These are phyloP conservation scores for Cucumis cinereus DNA, from an alignment of 306 rosid genomes.

Conservation along the genomic window DNA sequence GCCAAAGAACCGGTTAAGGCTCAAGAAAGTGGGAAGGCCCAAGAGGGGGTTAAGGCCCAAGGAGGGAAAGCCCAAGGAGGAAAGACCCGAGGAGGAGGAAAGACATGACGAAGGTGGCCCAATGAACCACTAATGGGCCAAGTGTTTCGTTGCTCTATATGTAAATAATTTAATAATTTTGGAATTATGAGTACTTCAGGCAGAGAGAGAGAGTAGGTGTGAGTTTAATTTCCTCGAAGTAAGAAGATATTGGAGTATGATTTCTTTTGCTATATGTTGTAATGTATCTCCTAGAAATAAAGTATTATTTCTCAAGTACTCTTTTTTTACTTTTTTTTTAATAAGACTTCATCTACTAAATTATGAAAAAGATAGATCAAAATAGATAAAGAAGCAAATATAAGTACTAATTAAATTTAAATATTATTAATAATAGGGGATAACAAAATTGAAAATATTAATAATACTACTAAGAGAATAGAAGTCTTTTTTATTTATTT, in stretches of 20 bases:
- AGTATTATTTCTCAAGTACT: neutral
- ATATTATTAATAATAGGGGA: no score
- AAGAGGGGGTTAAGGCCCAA: neutral
- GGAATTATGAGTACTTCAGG: neutral
- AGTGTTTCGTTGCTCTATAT: neutral
- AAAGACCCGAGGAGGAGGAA: neutral
- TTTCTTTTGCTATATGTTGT: neutral
- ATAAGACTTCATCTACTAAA: no score
- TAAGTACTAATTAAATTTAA: no score
- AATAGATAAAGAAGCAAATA: no score
- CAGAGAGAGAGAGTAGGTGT: neutral
- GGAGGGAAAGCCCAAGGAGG: neutral
- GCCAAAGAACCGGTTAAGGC: neutral
- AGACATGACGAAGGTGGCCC: neutral
- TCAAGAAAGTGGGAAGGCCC: neutral
- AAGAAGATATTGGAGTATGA: neutral
- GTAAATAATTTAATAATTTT: slow-evolving; percentile 3
- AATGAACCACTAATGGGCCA: neutral
- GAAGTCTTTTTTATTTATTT: no score
- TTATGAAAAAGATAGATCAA: no score
- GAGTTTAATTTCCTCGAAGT: neutral
- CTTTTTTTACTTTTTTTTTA: no score
- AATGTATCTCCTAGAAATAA: neutral
- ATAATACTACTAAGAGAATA: no score
- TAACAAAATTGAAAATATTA: no score